Percentiles rank a stretch among this genome's conserved stretches.
These are phyloP conservation scores for Boletus huronensis DNA, from an alignment of 768 basidiomycete genomes.

Conservation along the genomic window DNA sequence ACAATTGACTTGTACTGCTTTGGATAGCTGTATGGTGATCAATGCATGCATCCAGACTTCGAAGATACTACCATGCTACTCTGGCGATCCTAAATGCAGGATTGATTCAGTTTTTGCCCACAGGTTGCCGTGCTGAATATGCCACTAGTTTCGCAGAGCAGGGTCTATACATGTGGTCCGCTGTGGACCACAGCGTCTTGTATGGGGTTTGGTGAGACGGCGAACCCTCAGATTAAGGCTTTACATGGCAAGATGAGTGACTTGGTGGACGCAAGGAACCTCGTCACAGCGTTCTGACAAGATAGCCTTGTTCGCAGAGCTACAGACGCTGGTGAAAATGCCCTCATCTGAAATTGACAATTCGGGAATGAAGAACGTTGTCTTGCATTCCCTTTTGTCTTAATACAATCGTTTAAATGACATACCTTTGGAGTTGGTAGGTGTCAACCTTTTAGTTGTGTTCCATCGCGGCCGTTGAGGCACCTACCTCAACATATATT, in stretches of 20 bases:
- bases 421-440: not conserved
- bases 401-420: not conserved
- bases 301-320: constrained; percentile 37
- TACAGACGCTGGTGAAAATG: constrained; percentile 30
- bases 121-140: not conserved
- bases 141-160: too few relatives aligned
- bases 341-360: constrained; percentile 11
- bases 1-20: too few relatives aligned
- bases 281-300: constrained; percentile 42
- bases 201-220: too few relatives aligned
- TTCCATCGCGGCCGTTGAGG: not conserved
- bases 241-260: too few relatives aligned
- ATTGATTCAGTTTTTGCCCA: not conserved
- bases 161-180: too few relatives aligned
- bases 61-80: not conserved
- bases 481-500: too few relatives aligned
- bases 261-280: too few relatives aligned
- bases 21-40: not conserved
- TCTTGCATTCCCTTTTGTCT: not conserved
- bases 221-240: too few relatives aligned
- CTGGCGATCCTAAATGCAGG: not conserved
- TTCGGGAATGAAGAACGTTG: constrained; percentile 3
- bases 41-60: not conserved
- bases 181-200: not conserved
- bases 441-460: not conserved